Evolutionary conservation across 1,284 basidiomycete genomes (phyloP).

Genomic region (Heterobasidion annosum): DNA sequence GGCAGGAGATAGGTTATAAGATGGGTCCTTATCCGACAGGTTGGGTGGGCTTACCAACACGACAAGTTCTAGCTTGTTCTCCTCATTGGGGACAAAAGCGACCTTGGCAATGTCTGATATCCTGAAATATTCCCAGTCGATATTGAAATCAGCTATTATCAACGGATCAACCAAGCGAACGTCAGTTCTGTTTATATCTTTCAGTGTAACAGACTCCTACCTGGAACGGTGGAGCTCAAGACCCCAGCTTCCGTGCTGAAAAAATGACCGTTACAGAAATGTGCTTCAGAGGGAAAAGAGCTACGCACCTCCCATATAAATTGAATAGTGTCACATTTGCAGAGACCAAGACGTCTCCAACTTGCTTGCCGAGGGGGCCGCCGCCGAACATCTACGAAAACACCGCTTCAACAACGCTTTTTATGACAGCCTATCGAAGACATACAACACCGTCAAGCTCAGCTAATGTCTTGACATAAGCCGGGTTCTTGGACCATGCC

Average conservation of each 20-base stretch:
- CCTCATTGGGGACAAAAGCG: conserved; percentile 8
- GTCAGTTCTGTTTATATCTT: background rate
- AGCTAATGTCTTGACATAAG: background rate
- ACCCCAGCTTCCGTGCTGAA: conserved; percentile 6
- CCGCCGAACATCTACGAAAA: conserved; percentile 11
- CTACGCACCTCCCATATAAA: conserved; percentile 12
- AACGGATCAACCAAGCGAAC: background rate
- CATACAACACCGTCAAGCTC: conserved; percentile 11
- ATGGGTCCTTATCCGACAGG: too few species aligned
- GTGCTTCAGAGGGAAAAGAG: background rate
- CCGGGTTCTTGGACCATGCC: background rate
- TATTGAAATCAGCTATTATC: background rate
- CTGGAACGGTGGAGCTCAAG: background rate
- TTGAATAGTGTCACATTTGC: conserved; percentile 8
- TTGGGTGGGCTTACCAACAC: conserved; percentile 7
- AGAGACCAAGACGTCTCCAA: conserved; percentile 9
- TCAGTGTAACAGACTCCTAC: background rate
- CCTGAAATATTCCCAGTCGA: conserved; percentile 12
- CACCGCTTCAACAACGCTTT: background rate
- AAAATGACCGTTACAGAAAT: background rate
- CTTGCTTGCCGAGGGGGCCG: conserved; percentile 11
- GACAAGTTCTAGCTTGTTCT: conserved; percentile 9
- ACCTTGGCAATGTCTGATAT: conserved; percentile 2
- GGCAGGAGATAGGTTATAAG: background rate
- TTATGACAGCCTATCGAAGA: background rate